Conservation (phyloP, 1,284 basidiomycete genomes). For the Malassezia caprae region DNA sequence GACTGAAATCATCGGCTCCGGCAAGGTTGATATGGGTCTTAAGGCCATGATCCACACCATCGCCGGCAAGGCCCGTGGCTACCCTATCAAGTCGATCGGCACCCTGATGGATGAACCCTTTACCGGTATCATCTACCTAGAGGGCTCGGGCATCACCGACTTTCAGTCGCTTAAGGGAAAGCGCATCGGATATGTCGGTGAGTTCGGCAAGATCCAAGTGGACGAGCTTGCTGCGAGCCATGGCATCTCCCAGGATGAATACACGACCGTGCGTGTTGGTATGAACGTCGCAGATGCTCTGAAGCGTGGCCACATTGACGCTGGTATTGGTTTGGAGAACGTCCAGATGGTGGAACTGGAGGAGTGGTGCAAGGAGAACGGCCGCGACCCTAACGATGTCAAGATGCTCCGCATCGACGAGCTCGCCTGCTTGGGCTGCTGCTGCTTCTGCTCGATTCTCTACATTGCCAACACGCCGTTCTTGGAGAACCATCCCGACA, state of each 20-base stretch:
- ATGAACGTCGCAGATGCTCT: constrained; percentile 50
- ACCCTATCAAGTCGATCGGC: constrained; percentile 48
- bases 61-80: constrained; percentile 48
- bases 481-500: constrained; percentile 42
- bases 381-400: constrained; percentile 46
- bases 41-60: constrained; percentile 50
- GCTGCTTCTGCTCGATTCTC: constrained; percentile 49
- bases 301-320: constrained; percentile 49
- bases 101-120: constrained; percentile 50
- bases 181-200: constrained; percentile 50
- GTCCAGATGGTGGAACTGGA: constrained; percentile 49
- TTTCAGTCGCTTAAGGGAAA: constrained; percentile 49
- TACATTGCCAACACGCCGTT: constrained; percentile 40
- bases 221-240: constrained; percentile 29
- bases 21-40: constrained; percentile 48
- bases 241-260: constrained; percentile 46
- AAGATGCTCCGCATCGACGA: constrained; percentile 49
- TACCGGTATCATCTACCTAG: constrained; percentile 50
- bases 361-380: constrained; percentile 47
- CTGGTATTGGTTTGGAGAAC: constrained; percentile 49
- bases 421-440: constrained; percentile 49
- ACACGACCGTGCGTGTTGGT: constrained; percentile 49
- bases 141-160: constrained; percentile 48
- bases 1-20: constrained; percentile 47
- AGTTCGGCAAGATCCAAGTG: constrained; percentile 50